Evolutionary conservation across 495 filamentous ascomycete genomes (phyloP), one percentile per base, ranked within the genome.

Genomic region (Pyrenula massariospora): DNA sequence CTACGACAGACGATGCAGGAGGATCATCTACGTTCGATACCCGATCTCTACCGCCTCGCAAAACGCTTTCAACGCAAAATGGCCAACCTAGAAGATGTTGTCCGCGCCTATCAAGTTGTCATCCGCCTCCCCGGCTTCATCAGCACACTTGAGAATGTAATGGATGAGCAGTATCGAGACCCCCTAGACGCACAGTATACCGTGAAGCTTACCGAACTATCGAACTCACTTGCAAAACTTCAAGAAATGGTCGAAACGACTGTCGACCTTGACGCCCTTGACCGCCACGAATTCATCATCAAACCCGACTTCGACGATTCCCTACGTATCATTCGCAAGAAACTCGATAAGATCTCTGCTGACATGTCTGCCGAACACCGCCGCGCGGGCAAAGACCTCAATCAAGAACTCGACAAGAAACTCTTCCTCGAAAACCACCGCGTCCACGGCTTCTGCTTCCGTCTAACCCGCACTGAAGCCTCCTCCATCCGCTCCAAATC

Each of bases 221-320:
- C 85, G 5, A 84, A 92, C 61, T 88, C 84, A 66, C 73, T 97
- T 50, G 82, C 78, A 22, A 95, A 89, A 68, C 73, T 99, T 25
- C 89, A 93, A 61, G 93, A 99, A 65, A 95, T 99, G 89, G 94
- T 99, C 12, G 93, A 99, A 70, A 96, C 93, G 1, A 97, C 93
- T 0, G 92, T 99, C 54, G 93, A 99, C 63, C 83, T 99, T 0
- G 89, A 94, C 54, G 93, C 93, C 5, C 78, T 97, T 48, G 92
- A 97, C 58, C 91, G 93, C 64, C 93, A 99, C 65, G 93, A 99
- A 69, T 99, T 91, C 68, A 91, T 94, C 63, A 97, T 99, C 76
- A 99, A 97, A 70, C 90, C 93, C 1, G 94, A 97, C 63, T 99
- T 96, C 58, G 94, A 96, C 61, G 93, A 97, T 24, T 78, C 85